Percentiles rank a stretch among this genome's conserved stretches.
Conservation (phyloP, 331 rosid genomes). For the Stylosanthes scabra region DNA sequence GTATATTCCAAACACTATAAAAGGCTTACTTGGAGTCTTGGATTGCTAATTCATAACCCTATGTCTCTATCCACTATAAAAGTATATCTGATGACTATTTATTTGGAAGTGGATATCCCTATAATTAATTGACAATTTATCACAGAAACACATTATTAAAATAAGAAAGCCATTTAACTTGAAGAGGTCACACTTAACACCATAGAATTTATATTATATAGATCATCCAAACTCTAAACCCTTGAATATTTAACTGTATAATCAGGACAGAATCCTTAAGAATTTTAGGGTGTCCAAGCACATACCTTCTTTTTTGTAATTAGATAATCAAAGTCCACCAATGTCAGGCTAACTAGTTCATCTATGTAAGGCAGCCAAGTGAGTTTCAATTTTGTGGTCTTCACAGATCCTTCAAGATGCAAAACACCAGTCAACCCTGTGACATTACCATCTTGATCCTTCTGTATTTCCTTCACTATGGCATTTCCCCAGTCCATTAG, state of each 20-base stretch:
- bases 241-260: too few relatives aligned
- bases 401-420: conserved; percentile 96
- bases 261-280: not conserved
- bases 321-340: conserved; percentile 85
- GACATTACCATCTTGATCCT: conserved; percentile 70
- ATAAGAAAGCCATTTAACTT: not conserved
- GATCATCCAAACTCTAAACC: not conserved
- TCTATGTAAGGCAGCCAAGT: conserved; percentile 89
- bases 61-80: not conserved
- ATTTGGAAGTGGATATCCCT: not conserved
- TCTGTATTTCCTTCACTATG: conserved; percentile 71
- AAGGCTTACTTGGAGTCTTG: not conserved
- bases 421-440: conserved; percentile 75
- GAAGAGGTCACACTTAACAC: not conserved
- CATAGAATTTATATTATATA: not conserved
- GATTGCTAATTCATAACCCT: conserved; percentile 18
- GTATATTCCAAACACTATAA: not conserved
- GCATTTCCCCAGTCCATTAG: conserved; percentile 99
- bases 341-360: conserved; percentile 75
- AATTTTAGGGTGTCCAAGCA: conserved; percentile 1
- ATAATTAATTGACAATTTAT: not conserved
- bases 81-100: not conserved
- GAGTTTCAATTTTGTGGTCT: conserved; percentile 89
- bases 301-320: conserved; percentile 97
- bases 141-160: not conserved